Percentiles rank a stretch among this genome's conserved stretches.
Conservation (phyloP, 2,329 filamentous ascomycete genomes). For the Fonsecaea monophora region DNA sequence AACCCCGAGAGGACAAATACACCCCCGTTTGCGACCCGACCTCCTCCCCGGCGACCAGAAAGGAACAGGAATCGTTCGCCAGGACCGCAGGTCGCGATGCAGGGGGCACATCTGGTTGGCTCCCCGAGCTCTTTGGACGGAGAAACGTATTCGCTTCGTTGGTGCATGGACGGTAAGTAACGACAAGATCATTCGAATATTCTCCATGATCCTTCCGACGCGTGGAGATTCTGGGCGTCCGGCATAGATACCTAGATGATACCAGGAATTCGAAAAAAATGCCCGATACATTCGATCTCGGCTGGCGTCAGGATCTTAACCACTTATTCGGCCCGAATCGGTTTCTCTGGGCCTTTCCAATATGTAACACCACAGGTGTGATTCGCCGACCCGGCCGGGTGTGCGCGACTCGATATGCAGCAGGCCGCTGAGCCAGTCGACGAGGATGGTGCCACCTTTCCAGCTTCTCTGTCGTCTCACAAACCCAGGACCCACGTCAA, state of each 20-base stretch:
- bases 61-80: too few species aligned
- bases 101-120: constrained; percentile 3
- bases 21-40: too few species aligned
- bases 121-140: not conserved
- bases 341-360: constrained; percentile 77
- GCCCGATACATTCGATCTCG: constrained; percentile 92
- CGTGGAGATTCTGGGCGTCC: not conserved
- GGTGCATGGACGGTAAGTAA: not conserved
- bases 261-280: constrained; percentile 81
- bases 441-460: too few species aligned
- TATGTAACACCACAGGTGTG: constrained; percentile 83
- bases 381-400: constrained; percentile 48
- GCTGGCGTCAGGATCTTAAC: constrained; percentile 76
- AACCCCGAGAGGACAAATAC: too few species aligned
- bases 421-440: too few species aligned
- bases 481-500: too few species aligned
- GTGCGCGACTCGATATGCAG: too few species aligned
- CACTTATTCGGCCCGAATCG: constrained; percentile 81
- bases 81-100: too few species aligned
- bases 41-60: too few species aligned
- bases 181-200: constrained; percentile 1
- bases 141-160: constrained; percentile 16
- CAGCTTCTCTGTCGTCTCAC: too few species aligned
- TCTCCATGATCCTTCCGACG: constrained; percentile 11
- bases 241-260: constrained; percentile 70